Evolutionary conservation across 495 filamentous ascomycete species (phyloP), one percentile per base, ranked within the genome.

Genomic region (Lasiosphaeris hirsuta): DNA sequence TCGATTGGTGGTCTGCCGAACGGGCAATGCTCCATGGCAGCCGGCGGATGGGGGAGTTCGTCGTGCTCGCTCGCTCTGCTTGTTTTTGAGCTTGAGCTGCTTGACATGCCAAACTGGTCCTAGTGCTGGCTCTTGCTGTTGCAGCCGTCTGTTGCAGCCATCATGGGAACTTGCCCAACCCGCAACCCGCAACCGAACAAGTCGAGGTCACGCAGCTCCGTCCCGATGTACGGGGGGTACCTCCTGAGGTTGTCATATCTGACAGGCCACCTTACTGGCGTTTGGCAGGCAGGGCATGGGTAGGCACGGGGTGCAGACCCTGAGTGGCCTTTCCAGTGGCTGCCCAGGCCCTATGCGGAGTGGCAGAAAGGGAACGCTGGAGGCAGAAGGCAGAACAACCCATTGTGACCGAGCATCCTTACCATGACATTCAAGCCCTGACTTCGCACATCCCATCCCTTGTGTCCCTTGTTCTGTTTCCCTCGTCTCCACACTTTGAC

Each of bases 211-310:
- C 46, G 42, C 40, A 23, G 51, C 49, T 51, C 42, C 50, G 10
- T 40, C 42, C 48, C 49, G 52, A 59, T 46, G 15, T 46, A 57
- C n/a, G 18, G 52, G n/a, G 54, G 64, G 42, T 44, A 51, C 51
- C 50, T 17, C 59, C 37, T 49, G 47, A 11, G 44, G 46, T 43
- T 46, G 52, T 48, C 46, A 54, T 56, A 57, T 59, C 41, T 61
- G 56, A 37, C 46, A 56, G 57, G 47, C 50, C 43, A 40, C 51
- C 54, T 47, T 48, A 36, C 55, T 44, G 47, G 57, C 63, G 65
- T 68, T 65, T 68, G 65, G 65, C 55, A 56, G 59, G 34, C 52
- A 54, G n/a, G n/a, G n/a, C n/a, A n/a, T n/a, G n/a, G n/a, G n/a
- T n/a, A n/a, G 36, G 37, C 15, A 23, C 59, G 41, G 63, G 58